phyloP scores from a whole-genome alignment of 805 yeast genomes.

The Saccharomyces paradoxus region DNA sequence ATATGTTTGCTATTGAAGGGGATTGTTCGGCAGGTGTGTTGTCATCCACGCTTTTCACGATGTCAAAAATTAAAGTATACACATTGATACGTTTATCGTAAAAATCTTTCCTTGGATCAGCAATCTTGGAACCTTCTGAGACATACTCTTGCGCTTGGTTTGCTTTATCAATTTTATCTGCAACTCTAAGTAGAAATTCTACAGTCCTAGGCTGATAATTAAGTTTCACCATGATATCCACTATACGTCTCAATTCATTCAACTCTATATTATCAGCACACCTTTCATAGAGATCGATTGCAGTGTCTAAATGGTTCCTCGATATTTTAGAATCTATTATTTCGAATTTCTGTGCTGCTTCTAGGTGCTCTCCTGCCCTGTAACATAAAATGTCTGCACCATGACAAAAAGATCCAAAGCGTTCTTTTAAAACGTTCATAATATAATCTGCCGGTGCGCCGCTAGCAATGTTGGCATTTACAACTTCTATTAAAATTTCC shows the following conservation, averaged over 20 bases:
- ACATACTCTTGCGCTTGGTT: slow-evolving; percentile 47
- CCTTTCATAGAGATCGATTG: slow-evolving; percentile 64
- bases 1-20: slow-evolving; percentile 6
- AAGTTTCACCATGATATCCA: slow-evolving; percentile 63
- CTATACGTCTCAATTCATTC: slow-evolving; percentile 71
- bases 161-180: slow-evolving; percentile 54
- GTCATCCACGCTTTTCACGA: background rate
- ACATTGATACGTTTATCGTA: slow-evolving; percentile 46
- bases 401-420: slow-evolving; percentile 88
- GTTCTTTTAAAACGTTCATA: slow-evolving; percentile 74
- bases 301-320: slow-evolving; percentile 54
- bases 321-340: slow-evolving; percentile 59
- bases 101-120: slow-evolving; percentile 41
- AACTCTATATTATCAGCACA: slow-evolving; percentile 67
- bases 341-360: slow-evolving; percentile 69
- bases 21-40: slow-evolving; percentile 2
- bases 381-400: slow-evolving; percentile 84
- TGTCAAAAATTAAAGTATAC: slow-evolving; percentile 60
- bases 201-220: slow-evolving; percentile 77
- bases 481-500: slow-evolving; percentile 77
- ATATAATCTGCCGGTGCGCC: slow-evolving; percentile 86
- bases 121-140: slow-evolving; percentile 39
- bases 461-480: slow-evolving; percentile 72
- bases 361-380: slow-evolving; percentile 82
- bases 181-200: slow-evolving; percentile 65